These are phyloP conservation scores for Fistulifera solaris DNA, from an alignment of 108 stramenopile species.

Conservation along the genomic window DNA sequence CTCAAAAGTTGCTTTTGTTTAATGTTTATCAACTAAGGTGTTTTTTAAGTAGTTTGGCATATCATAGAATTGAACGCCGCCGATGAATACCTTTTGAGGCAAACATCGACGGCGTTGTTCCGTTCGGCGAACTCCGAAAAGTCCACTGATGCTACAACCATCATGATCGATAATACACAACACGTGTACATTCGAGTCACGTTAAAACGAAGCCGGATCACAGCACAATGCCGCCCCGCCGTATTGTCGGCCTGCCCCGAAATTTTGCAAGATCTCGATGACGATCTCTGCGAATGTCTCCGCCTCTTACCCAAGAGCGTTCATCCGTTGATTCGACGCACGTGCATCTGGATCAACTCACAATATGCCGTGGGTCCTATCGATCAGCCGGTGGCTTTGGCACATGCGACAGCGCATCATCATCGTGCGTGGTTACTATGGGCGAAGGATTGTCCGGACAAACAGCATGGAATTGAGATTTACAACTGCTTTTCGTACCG, in stretches of 20 bases:
- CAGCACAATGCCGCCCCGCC: slow-evolving; percentile 39
- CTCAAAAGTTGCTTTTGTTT: no score
- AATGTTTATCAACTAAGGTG: no score
- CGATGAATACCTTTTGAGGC: no score
- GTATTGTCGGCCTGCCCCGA: slow-evolving; percentile 44
- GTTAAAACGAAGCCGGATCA: slow-evolving; percentile 38
- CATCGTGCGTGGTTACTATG: slow-evolving; percentile 53
- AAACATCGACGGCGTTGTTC: no score
- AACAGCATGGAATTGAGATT: slow-evolving; percentile 64
- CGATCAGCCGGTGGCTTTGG: slow-evolving; percentile 35
- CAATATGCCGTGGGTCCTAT: slow-evolving; percentile 50
- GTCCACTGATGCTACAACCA: not conserved
- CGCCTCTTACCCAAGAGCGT: slow-evolving; percentile 48
- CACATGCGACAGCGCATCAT: slow-evolving; percentile 73
- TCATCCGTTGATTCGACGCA: slow-evolving; percentile 46
- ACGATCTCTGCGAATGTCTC: slow-evolving; percentile 45
- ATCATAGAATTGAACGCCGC: no score
- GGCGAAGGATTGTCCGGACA: slow-evolving; percentile 53
- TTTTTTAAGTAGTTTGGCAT: no score
- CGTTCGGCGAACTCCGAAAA: not conserved
- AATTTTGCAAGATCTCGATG: slow-evolving; percentile 42
- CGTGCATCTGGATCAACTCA: slow-evolving; percentile 62
- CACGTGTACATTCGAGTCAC: slow-evolving; percentile 39
- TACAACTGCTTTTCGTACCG: slow-evolving; percentile 61
- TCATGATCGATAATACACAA: slow-evolving; percentile 56